These are phyloP conservation scores for Lentithecium fluviatile DNA, from an alignment of 495 filamentous ascomycete genomes.

Conservation along the genomic window DNA sequence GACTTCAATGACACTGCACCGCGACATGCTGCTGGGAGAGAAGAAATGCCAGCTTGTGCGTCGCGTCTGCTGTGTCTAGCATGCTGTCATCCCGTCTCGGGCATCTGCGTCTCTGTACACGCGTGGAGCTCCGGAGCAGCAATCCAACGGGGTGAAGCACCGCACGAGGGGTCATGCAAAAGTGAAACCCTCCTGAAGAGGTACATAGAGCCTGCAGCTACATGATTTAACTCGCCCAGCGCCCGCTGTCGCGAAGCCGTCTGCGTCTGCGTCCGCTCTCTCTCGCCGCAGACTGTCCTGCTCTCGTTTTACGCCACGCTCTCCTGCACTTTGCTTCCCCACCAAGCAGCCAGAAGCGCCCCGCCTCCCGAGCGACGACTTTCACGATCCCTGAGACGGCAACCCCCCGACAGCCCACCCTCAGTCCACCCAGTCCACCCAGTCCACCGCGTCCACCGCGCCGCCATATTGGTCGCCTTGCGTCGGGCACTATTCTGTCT, in stretches of 20 bases:
- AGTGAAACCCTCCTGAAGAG: conserved; percentile 30
- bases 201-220: background rate
- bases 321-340: conserved; percentile 3
- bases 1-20: too few species aligned
- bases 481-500: conserved; percentile 14
- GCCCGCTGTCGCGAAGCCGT: background rate
- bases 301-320: too few species aligned
- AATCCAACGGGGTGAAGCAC: conserved; percentile 12
- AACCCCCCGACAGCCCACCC: conserved; percentile 7
- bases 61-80: too few species aligned
- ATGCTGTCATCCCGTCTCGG: too few species aligned
- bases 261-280: background rate
- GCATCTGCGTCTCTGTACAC: too few species aligned
- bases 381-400: background rate
- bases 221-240: background rate
- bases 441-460: background rate
- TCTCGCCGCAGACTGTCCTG: too few species aligned
- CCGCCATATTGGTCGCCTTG: conserved; percentile 17
- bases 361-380: too few species aligned
- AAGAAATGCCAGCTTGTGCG: too few species aligned
- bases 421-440: background rate
- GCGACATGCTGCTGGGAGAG: too few species aligned
- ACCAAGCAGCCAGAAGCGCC: background rate
- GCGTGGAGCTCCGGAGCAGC: background rate
- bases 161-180: conserved; percentile 16